Evolutionary conservation across 345 rosid genomes (phyloP), one percentile per base, ranked within the genome.

Genomic region (Clausena lansium): DNA sequence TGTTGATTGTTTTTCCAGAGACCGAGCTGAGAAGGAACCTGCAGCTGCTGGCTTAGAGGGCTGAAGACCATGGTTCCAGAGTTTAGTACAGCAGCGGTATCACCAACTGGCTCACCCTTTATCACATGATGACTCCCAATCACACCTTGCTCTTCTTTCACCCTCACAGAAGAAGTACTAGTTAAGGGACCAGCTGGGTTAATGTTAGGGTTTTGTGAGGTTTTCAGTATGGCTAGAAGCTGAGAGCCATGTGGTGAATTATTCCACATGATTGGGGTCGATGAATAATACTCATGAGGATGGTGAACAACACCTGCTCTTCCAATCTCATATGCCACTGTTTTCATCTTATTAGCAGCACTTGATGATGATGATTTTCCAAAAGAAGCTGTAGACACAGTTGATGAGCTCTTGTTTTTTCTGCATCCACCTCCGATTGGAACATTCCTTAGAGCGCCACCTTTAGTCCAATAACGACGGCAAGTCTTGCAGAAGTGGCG

Each of bases 401-500:
- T 47, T 10, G 72, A 38, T 8, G 79, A 77, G 86, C 33, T 81
- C 89, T 86, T 91, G 90, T 87, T 88, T 76, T 88, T 91, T 41
- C 96, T 73, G 81, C 96, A 91, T 9, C 96, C 96, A 0, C 96
- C 96, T 2, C 96, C 96, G 32, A 91, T 90, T 6, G 96, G 96
- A 52, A 91, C 92, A 45, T 91, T 90, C 71, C 96, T 62, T 2
- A 91, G 85, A 19, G 93, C 90, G 15, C 96, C 96, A 2, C 96
- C 96, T 82, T 90, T 91, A 24, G 96, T 91, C 96, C 96, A 91
- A 77, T 91, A 91, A 2, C 96, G 89, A 54, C 96, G 96, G 61
- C 96, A 91, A n/a, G 93, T 89, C 91, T 91, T 91, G 87, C 96
- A 91, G 80, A 91, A 91, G 82, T 91, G 93, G 67, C 96, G 93